phyloP scores from a whole-genome alignment of 495 filamentous ascomycete species.

The Penicillium antarcticum region DNA sequence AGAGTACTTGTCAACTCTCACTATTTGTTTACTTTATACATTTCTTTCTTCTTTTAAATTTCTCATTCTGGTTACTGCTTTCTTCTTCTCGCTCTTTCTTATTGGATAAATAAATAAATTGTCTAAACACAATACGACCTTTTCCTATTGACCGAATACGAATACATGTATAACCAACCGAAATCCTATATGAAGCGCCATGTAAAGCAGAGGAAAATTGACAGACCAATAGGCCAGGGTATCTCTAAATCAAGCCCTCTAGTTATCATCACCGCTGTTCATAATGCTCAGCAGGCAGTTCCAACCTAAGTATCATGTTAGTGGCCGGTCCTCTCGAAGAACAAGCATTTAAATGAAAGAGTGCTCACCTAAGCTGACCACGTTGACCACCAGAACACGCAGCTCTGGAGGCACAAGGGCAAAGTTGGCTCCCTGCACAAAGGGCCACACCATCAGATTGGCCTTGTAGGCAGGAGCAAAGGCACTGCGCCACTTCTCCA shows the following conservation, averaged over 20 bases:
- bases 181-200: conserved; percentile 11
- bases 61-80: no score
- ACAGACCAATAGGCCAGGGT: neutral
- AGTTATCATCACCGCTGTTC: conserved; percentile 54
- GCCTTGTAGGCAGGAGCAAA: conserved; percentile 69
- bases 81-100: no score
- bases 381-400: conserved; percentile 83
- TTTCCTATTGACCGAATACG: conserved; percentile 3
- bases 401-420: conserved; percentile 83
- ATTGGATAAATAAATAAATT: neutral
- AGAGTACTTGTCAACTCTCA: no score
- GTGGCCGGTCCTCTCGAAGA: conserved; percentile 11
- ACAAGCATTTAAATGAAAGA: neutral
- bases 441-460: conserved; percentile 93
- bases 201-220: conserved; percentile 19
- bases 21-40: no score
- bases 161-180: neutral
- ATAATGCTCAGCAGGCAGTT: conserved; percentile 91
- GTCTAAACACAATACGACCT: conserved; percentile 15
- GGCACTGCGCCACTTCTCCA: conserved; percentile 65
- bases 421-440: conserved; percentile 89
- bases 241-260: neutral
- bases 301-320: conserved; percentile 63
- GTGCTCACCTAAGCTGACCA: conserved; percentile 68
- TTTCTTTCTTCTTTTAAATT: no score